These are phyloP conservation scores for Paecilomyces formosus DNA, from an alignment of 2,329 filamentous ascomycete genomes.

Conservation along the genomic window DNA sequence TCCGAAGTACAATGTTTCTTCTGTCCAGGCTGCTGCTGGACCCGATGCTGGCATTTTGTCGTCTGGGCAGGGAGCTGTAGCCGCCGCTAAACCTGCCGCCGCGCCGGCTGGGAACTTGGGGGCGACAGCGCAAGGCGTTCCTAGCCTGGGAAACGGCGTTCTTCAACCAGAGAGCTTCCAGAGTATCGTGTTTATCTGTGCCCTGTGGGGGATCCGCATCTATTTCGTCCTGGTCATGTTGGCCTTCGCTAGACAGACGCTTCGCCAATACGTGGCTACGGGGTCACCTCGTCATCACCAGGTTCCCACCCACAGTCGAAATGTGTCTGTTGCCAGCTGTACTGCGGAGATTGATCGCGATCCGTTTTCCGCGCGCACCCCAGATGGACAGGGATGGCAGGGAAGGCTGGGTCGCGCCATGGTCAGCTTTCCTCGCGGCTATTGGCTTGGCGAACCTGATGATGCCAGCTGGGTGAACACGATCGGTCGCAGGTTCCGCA, in stretches of 20 bases:
- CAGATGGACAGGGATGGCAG: constrained; percentile 71
- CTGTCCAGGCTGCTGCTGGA: constrained; percentile 49
- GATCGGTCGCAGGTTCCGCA: constrained; percentile 54
- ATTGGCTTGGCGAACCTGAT: constrained; percentile 68
- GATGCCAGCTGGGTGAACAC: constrained; percentile 61
- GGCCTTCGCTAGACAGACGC: constrained; percentile 68
- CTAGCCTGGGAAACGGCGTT: constrained; percentile 56
- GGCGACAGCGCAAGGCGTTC: constrained; percentile 18
- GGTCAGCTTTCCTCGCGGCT: constrained; percentile 64
- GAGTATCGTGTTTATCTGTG: constrained; percentile 68
- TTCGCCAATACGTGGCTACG: constrained; percentile 61
- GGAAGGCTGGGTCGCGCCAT: constrained; percentile 73
- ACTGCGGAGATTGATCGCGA: constrained; percentile 46
- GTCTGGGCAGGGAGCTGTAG: constrained; percentile 39
- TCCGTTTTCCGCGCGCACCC: constrained; percentile 61
- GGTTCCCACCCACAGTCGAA: constrained; percentile 34
- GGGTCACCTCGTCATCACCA: constrained; percentile 34
- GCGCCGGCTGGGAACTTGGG: constrained; percentile 26
- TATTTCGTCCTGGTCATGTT: constrained; percentile 83
- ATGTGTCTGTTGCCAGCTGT: constrained; percentile 39
- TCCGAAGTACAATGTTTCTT: constrained; percentile 54
- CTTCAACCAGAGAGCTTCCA: constrained; percentile 61
- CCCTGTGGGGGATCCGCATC: constrained; percentile 66
- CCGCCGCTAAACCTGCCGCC: constrained; percentile 25
- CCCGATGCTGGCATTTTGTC: constrained; percentile 26